A percentile compares a stretch with the other conserved stretches of the same genome.
Conservation (phyloP, 345 rosid genomes). For the Corymbia maculata region DNA sequence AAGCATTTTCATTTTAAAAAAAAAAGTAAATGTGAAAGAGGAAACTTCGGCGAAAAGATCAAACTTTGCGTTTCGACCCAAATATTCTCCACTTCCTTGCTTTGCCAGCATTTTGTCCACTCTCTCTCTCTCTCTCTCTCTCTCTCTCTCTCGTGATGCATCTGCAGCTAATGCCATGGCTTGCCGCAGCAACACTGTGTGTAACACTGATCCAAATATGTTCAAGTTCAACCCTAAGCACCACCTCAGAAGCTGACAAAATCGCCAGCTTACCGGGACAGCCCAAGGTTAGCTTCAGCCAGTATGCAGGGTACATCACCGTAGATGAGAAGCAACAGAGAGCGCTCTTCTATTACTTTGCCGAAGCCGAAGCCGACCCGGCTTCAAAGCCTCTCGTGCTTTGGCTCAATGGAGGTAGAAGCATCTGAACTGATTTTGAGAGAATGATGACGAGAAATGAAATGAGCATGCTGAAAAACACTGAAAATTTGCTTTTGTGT, state of each 20-base stretch:
- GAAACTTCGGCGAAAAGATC: not conserved
- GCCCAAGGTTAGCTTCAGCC: constrained; percentile 23
- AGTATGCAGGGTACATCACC: constrained; percentile 26
- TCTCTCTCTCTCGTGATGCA: not conserved
- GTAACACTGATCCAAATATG: not conserved
- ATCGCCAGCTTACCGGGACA: constrained; percentile 30
- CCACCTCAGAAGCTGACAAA: not conserved
- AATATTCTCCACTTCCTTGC: not conserved
- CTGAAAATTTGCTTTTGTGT: not conserved
- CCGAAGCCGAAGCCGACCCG: constrained; percentile 23
- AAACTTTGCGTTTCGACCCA: not conserved
- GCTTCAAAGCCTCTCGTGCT: constrained; percentile 39
- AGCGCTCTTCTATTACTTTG: constrained; percentile 42
- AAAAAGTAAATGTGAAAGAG: not conserved
- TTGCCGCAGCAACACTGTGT: not conserved
- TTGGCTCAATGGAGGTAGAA: constrained; percentile 42
- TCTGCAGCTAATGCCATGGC: not conserved
- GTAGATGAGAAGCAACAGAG: constrained; percentile 13
- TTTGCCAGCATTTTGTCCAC: not conserved
- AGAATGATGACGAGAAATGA: not conserved
- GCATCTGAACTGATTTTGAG: not conserved
- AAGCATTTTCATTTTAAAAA: not conserved
- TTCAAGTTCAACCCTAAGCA: not conserved
- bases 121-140: not conserved
- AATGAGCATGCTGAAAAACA: not conserved